Conservation (phyloP, 441 rosid genomes). For the Euphorbia schlechtendalii region DNA sequence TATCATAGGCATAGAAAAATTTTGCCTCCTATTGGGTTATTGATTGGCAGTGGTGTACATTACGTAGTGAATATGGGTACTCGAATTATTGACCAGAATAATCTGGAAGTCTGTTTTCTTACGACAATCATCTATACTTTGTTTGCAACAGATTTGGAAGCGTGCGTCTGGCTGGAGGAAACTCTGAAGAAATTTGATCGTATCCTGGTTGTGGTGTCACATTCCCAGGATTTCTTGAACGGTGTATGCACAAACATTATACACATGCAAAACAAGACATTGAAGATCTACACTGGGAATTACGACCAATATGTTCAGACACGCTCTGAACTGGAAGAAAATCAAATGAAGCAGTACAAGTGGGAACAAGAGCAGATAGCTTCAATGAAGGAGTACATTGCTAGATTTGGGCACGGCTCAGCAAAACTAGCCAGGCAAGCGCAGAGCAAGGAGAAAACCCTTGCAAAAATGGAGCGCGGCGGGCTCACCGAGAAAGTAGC, state of each 20-base stretch:
- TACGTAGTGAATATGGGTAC: background rate
- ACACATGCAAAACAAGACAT: conserved; percentile 83
- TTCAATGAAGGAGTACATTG: conserved; percentile 95
- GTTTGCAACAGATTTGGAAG: conserved; percentile 67
- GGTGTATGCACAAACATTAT: conserved; percentile 97
- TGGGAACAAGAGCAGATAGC: conserved; percentile 99
- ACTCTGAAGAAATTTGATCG: conserved; percentile 81
- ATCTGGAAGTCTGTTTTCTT: background rate
- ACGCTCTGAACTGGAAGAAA: conserved; percentile 85
- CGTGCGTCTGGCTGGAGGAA: conserved; percentile 98
- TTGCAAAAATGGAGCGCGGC: conserved; percentile 98
- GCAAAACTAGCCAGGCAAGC: conserved; percentile 98
- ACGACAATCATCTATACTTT: background rate
- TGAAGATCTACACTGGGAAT: conserved; percentile 81
- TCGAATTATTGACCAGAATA: background rate
- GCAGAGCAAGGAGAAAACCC: conserved; percentile 95
- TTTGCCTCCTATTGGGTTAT: background rate
- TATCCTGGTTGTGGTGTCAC: conserved; percentile 86
- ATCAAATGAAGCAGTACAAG: conserved; percentile 95
- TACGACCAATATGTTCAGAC: conserved; percentile 93
- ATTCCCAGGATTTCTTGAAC: conserved; percentile 92
- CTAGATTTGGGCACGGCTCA: conserved; percentile 96
- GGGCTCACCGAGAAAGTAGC: conserved; percentile 84
- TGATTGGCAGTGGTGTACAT: background rate
- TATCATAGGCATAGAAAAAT: background rate